phyloP scores from a whole-genome alignment of 179 eudicot genomes.

The Patellifolia procumbens region DNA sequence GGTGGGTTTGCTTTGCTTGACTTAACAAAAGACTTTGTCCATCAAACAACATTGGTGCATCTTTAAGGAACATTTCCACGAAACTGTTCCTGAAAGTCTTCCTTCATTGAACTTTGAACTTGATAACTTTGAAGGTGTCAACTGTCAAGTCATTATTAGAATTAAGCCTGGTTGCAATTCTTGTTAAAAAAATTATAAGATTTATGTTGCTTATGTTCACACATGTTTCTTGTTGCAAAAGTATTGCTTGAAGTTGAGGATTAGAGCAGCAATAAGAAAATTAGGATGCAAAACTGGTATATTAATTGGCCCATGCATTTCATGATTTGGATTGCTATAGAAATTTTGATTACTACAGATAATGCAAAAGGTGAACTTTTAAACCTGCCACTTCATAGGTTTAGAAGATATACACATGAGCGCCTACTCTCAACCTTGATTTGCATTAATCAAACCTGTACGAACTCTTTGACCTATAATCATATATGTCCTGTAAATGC shows the following conservation, averaged over 20 bases:
- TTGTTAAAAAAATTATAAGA: not conserved
- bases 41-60: not conserved
- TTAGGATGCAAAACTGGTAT: no score
- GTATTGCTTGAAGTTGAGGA: no score
- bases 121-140: conserved; percentile 6
- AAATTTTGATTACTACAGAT: not conserved
- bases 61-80: conserved; percentile 10
- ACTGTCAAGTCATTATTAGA: conserved; percentile 18
- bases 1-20: conserved; percentile 15
- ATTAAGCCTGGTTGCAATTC: not conserved
- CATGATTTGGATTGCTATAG: not conserved
- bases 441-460: not conserved
- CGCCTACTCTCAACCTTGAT: not conserved
- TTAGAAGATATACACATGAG: no score
- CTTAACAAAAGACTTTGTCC: conserved; percentile 6
- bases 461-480: not conserved
- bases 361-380: not conserved
- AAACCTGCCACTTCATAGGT: no score
- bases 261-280: no score
- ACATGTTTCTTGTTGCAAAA: no score
- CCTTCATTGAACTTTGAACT: conserved; percentile 14
- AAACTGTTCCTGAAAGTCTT: not conserved
- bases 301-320: no score
- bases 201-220: no score
- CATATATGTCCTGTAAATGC: not conserved